Percentiles rank a stretch among this genome's conserved stretches.
phyloP scores from a whole-genome alignment of 768 basidiomycete species.

The Tulasnella sp. region DNA sequence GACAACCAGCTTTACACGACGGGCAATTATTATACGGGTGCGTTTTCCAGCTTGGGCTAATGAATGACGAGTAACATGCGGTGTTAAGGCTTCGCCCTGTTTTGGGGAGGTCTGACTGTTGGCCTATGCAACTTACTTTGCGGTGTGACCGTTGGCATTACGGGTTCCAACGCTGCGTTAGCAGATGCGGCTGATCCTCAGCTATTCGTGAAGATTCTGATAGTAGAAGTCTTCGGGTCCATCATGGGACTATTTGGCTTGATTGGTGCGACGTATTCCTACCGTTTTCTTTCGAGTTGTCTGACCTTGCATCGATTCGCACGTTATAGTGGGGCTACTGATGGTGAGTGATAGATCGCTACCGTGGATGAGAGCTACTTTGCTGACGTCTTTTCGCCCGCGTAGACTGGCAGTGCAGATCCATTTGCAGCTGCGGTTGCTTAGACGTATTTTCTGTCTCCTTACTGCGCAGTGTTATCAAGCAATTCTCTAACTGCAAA shows the following conservation, averaged over 20 bases:
- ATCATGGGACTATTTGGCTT: slow-evolving; percentile 87
- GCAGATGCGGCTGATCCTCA: slow-evolving; percentile 91
- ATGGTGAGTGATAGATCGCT: slow-evolving; percentile 42
- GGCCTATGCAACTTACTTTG: slow-evolving; percentile 91
- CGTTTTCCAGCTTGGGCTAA: not conserved
- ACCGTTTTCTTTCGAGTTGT: not conserved
- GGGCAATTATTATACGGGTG: slow-evolving; percentile 88
- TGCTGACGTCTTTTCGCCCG: not conserved
- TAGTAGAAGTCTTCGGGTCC: slow-evolving; percentile 89
- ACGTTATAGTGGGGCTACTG: slow-evolving; percentile 55
- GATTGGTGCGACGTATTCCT: slow-evolving; percentile 50
- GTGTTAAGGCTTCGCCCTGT: slow-evolving; percentile 67
- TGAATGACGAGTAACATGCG: not conserved
- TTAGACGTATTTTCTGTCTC: no score
- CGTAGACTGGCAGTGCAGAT: slow-evolving; percentile 29
- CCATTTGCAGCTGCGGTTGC: slow-evolving; percentile 21
- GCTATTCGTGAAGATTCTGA: slow-evolving; percentile 90
- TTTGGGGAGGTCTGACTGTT: slow-evolving; percentile 94
- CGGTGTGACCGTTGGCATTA: slow-evolving; percentile 86
- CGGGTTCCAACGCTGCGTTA: slow-evolving; percentile 88
- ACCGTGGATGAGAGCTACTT: not conserved
- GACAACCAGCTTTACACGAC: slow-evolving; percentile 64
- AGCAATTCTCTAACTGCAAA: no score
- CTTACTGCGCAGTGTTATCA: no score
- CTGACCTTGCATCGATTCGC: not conserved